Percentiles rank a stretch among this genome's conserved stretches.
Evolutionary conservation across 305 asterid genomes (phyloP).

Genomic region (Fraxinus sp.): DNA sequence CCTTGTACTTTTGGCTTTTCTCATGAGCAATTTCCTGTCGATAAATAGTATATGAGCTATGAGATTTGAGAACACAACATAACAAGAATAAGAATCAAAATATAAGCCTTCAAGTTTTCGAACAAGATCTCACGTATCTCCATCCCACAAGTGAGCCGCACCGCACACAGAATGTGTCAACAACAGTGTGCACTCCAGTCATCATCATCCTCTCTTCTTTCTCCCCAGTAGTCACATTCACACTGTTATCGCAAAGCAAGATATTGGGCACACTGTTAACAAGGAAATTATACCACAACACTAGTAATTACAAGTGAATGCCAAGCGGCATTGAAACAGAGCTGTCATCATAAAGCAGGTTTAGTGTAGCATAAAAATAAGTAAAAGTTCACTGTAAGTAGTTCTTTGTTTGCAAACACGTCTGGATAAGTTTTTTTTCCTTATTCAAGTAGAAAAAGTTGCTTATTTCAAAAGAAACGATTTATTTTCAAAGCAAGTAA

Average conservation of each 20-base stretch:
- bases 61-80: neutral
- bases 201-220: neutral
- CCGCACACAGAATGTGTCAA: neutral
- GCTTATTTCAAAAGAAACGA: neutral
- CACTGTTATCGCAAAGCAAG: conserved; percentile 14
- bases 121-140: conserved; percentile 3
- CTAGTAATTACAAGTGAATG: neutral
- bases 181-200: neutral
- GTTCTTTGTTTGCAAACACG: neutral
- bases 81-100: neutral
- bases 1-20: neutral
- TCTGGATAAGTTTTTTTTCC: neutral
- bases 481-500: neutral
- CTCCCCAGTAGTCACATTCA: neutral
- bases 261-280: conserved; percentile 16
- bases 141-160: neutral
- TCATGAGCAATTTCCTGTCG: neutral
- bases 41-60: neutral
- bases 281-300: neutral
- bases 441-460: neutral
- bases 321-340: conserved; percentile 11
- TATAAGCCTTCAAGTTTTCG: neutral
- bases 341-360: neutral
- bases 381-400: neutral
- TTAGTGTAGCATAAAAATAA: neutral